A percentile compares a stretch with the other conserved stretches of the same genome.
Conservation (phyloP, 2,329 filamentous ascomycete species). For the Exophiala viscosa region DNA sequence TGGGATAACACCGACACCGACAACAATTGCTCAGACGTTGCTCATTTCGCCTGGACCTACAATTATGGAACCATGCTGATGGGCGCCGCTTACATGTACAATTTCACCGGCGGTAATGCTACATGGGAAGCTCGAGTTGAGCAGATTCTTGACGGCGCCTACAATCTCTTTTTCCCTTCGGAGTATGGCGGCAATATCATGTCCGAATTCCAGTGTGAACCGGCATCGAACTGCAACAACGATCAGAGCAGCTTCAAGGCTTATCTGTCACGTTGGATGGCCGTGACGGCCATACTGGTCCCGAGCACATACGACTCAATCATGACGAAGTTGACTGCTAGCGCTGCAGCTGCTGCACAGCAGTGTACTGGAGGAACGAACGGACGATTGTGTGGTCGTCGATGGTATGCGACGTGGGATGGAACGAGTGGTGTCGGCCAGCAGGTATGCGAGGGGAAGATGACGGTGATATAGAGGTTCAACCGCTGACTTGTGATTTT, state of each 20-base stretch:
- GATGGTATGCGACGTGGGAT: constrained; percentile 59
- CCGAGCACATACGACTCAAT: constrained; percentile 57
- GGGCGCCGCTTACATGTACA: constrained; percentile 67
- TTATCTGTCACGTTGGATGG: constrained; percentile 64
- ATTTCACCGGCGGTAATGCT: constrained; percentile 52
- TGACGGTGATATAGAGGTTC: background rate
- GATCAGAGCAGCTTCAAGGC: constrained; percentile 74
- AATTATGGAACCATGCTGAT: constrained; percentile 58
- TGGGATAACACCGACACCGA: constrained; percentile 59
- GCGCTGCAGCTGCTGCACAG: constrained; percentile 57
- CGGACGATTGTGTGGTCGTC: constrained; percentile 61
- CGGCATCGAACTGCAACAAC: constrained; percentile 57
- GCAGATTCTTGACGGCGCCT: constrained; percentile 51
- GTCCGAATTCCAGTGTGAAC: constrained; percentile 65
- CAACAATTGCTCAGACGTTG: constrained; percentile 59
- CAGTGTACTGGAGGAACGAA: constrained; percentile 60
- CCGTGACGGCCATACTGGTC: constrained; percentile 58
- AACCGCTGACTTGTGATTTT: constrained; percentile 5
- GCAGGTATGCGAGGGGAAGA: constrained; percentile 40
- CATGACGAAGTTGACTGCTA: constrained; percentile 55
- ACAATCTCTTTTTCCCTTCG: constrained; percentile 50
- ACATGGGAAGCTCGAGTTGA: constrained; percentile 57
- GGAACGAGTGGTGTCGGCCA: constrained; percentile 61
- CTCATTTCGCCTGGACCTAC: constrained; percentile 63
- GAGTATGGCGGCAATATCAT: constrained; percentile 52